Evolutionary conservation across 2,329 filamentous ascomycete genomes (phyloP).

Genomic region (Teratosphaeriaceae sp.): DNA sequence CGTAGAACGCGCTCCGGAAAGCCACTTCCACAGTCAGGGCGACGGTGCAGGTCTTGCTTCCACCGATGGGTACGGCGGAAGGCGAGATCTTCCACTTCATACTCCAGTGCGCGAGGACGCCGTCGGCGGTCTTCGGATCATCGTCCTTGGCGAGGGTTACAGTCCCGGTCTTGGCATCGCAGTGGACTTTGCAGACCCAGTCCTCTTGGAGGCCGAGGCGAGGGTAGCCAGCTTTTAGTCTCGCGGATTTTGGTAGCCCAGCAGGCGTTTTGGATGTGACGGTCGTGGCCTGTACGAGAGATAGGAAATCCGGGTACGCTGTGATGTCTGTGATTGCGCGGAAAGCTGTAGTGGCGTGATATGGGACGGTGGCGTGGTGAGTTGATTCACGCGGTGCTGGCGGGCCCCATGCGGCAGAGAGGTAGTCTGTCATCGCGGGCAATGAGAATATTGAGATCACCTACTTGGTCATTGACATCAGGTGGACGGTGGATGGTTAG

Average conservation of each 20-base stretch:
- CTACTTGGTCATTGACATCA: no score
- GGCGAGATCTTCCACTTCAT: slow-evolving; percentile 1
- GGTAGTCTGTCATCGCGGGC: neutral
- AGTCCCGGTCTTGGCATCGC: neutral
- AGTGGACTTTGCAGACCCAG: neutral
- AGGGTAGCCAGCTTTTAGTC: slow-evolving; percentile 4
- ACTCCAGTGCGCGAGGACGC: neutral
- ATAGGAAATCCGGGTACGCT: neutral
- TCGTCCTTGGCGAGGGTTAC: neutral
- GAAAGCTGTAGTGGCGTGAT: slow-evolving; percentile 2
- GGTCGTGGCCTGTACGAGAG: neutral
- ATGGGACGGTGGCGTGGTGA: neutral
- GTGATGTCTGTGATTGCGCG: neutral
- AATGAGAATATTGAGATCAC: neutral
- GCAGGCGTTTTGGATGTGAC: neutral
- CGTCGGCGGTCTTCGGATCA: neutral
- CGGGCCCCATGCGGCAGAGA: neutral
- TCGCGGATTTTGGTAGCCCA: slow-evolving; percentile 1
- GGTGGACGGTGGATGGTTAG: neutral
- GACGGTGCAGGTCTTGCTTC: neutral
- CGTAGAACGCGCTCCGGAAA: neutral
- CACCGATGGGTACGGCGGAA: neutral
- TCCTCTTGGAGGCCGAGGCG: slow-evolving; percentile 2
- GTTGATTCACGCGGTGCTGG: neutral
- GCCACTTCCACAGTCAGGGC: neutral